These are phyloP conservation scores for Sonneratia caseolaris DNA, from an alignment of 345 rosid genomes.

Conservation along the genomic window DNA sequence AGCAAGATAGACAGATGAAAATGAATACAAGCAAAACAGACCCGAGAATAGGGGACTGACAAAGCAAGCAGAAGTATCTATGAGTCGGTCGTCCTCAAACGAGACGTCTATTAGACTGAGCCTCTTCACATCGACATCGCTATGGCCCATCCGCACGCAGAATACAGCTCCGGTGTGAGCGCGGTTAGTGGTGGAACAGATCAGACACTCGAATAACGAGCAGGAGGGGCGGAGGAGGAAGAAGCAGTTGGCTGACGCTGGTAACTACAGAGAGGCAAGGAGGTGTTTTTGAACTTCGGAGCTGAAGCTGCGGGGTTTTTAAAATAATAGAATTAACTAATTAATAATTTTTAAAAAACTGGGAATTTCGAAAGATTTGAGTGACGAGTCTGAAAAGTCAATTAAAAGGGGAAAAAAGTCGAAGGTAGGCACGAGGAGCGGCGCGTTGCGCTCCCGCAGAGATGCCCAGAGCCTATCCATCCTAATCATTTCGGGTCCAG, in stretches of 20 bases:
- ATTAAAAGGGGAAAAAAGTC: no score
- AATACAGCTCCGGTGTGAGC: slow-evolving; percentile 17
- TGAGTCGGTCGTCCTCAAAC: slow-evolving; percentile 77
- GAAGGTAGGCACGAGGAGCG: background rate
- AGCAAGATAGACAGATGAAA: background rate
- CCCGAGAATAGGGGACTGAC: background rate
- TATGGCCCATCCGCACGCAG: slow-evolving; percentile 39
- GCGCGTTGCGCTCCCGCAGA: background rate
- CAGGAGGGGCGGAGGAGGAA: slow-evolving; percentile 15
- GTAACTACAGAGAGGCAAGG: background rate
- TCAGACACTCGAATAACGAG: background rate
- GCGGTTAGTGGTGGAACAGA: slow-evolving; percentile 19
- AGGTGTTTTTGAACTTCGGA: background rate
- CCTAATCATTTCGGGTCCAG: no score
- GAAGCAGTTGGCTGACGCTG: background rate
- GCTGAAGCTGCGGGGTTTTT: background rate
- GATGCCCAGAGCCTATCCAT: no score
- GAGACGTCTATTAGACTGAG: slow-evolving; percentile 74
- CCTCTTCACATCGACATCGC: slow-evolving; percentile 29
- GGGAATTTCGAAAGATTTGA: no score
- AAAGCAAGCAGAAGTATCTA: slow-evolving; percentile 24
- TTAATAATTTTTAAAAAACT: no score
- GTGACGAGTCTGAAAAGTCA: no score
- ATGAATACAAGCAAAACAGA: background rate
- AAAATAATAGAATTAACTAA: no score